These are phyloP conservation scores for Salix caprea DNA, from an alignment of 345 rosid genomes.

Conservation along the genomic window DNA sequence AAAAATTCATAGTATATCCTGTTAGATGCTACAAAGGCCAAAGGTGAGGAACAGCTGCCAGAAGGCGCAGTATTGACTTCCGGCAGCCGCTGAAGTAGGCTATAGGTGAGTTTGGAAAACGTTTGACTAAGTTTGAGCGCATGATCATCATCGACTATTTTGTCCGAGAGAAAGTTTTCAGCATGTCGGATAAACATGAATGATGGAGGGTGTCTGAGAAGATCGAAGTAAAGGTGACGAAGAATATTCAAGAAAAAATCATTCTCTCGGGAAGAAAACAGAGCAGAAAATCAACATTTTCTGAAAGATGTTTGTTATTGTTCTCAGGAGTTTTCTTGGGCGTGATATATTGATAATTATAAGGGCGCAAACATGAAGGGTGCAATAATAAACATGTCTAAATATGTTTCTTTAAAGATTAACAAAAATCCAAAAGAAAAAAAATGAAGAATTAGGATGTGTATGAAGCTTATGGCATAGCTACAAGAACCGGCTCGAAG, in stretches of 20 bases:
- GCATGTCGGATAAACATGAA: slow-evolving; percentile 1
- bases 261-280: background rate
- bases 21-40: background rate
- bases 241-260: background rate
- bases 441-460: background rate
- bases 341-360: background rate
- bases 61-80: background rate
- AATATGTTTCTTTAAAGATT: slow-evolving; percentile 11
- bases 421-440: background rate
- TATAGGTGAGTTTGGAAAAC: background rate
- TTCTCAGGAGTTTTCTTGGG: background rate
- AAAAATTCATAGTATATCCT: background rate
- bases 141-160: background rate
- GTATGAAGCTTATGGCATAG: background rate
- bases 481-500: too few species aligned
- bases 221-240: background rate
- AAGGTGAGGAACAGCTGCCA: background rate
- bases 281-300: slow-evolving; percentile 2
- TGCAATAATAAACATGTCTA: background rate
- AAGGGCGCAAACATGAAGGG: background rate
- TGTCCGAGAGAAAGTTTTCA: background rate
- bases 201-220: background rate
- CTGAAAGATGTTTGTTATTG: background rate
- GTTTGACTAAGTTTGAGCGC: background rate
- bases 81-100: background rate